Evolutionary conservation across 2,329 filamentous ascomycete species (phyloP).

Genomic region (Epichloe bromicola): DNA sequence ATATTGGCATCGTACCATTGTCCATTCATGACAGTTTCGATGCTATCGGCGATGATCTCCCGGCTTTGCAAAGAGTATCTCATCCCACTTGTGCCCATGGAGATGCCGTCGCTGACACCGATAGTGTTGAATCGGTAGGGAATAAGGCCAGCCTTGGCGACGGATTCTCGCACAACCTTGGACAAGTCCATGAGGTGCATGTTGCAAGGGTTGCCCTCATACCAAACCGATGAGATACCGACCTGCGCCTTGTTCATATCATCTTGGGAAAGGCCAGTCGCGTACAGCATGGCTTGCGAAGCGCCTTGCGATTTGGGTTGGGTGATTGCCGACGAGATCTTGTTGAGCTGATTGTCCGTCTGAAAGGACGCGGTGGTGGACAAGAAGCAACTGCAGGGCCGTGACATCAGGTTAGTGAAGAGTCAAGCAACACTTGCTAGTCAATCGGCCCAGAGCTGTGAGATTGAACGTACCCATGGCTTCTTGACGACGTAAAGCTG

Average conservation of each 20-base stretch:
- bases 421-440: too few species aligned
- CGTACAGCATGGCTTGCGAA: conserved; percentile 98
- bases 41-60: conserved; percentile 94
- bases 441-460: not conserved
- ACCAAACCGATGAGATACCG: conserved; percentile 97
- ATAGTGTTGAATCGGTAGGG: conserved; percentile 99
- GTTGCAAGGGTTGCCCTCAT: conserved; percentile 95
- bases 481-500: conserved; percentile 6
- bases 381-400: conserved; percentile 31
- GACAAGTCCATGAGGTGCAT: conserved; percentile 95
- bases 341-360: conserved; percentile 57
- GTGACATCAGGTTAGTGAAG: not conserved
- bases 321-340: conserved; percentile 71
- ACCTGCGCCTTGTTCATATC: conserved; percentile 97
- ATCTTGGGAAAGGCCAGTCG: conserved; percentile 70
- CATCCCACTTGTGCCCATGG: conserved; percentile 97
- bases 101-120: conserved; percentile 93
- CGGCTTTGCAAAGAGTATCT: conserved; percentile 86
- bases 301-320: conserved; percentile 97
- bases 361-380: conserved; percentile 36
- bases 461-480: conserved; percentile 7
- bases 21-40: conserved; percentile 97
- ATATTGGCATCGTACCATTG: conserved; percentile 99
- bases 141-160: conserved; percentile 60
- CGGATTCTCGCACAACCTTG: conserved; percentile 52